Evolutionary conservation across 164 flowering plant species (phyloP), one percentile per base, ranked within the genome.

Genomic region (Sextonia rubra): DNA sequence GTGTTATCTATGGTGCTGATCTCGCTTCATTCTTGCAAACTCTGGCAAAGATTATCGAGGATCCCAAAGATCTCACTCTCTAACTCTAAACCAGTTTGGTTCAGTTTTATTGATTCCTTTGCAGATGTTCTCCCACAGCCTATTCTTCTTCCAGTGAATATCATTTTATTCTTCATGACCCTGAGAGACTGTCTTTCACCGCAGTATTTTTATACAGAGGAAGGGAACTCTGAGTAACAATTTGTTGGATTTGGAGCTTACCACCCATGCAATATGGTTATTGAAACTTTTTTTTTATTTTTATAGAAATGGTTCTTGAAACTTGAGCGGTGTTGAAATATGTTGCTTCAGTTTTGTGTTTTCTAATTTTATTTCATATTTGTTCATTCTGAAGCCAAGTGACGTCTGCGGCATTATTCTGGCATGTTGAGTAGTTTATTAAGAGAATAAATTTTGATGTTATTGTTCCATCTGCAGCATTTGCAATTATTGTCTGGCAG

Each of bases 11-110:
- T 48, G 97, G 99, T 77, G 87, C 99, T 74, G 99, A 95, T 82
- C 83, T 95, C 65, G 98, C 99, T 69, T 63, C 89, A 2, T 95
- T 95, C 87, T 84, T 95, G 88, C 93, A 91, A 82, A 95, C 98
- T 47, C 77, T 93, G 69, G 84, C 99, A 5, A 82, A 87, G 81
- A 87, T 95, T 37, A 91, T 95, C 24, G 92, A 93, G 87, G 94
- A 93, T 66, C 98, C 98, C 17, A 87, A 87, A 76, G 95, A 89
- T 74, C 91, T 94, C 49, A 92, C 99, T 69, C 73, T 94, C 64
- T 94, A 87, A 76, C 64, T 74, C 18, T 30, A 47, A 26, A 22
- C 47, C 17, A 65, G 47, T 9, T 37, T 26, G 26, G 12, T 27
- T 15, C 17, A 27, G 44, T 64, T 4, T 27, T 65, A 23, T 27